Evolutionary conservation across 2,329 filamentous ascomycete species (phyloP).

Genomic region (Venturiaceae sp.): DNA sequence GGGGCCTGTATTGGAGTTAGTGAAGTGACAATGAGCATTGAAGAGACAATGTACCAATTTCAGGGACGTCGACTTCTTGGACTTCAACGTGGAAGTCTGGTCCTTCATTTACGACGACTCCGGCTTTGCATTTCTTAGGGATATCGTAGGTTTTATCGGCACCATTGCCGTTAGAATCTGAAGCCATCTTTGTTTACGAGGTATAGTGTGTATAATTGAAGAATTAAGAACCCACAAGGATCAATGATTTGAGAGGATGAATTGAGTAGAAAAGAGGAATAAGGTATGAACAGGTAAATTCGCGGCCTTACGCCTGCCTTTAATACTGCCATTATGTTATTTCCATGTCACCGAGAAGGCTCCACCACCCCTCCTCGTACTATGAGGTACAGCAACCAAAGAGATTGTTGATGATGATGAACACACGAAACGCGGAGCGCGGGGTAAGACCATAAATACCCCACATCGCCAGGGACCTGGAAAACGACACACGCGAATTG

Average conservation of each 20-base stretch:
- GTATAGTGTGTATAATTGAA: too few species aligned
- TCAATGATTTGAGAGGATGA: too few species aligned
- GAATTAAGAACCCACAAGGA: too few species aligned
- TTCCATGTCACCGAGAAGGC: background rate
- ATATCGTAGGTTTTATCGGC: constrained; percentile 25
- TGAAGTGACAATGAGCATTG: background rate
- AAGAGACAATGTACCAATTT: constrained; percentile 26
- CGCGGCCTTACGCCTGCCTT: too few species aligned
- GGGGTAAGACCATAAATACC: background rate
- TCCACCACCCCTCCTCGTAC: background rate
- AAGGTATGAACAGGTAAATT: too few species aligned
- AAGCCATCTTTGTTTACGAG: too few species aligned
- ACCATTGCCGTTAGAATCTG: background rate
- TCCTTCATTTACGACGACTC: constrained; percentile 43
- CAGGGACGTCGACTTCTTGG: constrained; percentile 36
- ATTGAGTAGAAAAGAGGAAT: too few species aligned
- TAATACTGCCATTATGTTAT: too few species aligned
- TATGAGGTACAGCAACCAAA: background rate
- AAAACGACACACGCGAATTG: background rate
- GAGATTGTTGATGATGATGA: background rate
- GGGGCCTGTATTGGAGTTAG: constrained; percentile 14
- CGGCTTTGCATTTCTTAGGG: constrained; percentile 40
- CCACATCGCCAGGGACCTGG: background rate
- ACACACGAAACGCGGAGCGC: background rate
- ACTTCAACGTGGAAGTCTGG: constrained; percentile 39